Percentiles rank a stretch among this genome's conserved stretches.
Conservation (phyloP, 108 stramenopile genomes). For the Fragilaria crotonensis region DNA sequence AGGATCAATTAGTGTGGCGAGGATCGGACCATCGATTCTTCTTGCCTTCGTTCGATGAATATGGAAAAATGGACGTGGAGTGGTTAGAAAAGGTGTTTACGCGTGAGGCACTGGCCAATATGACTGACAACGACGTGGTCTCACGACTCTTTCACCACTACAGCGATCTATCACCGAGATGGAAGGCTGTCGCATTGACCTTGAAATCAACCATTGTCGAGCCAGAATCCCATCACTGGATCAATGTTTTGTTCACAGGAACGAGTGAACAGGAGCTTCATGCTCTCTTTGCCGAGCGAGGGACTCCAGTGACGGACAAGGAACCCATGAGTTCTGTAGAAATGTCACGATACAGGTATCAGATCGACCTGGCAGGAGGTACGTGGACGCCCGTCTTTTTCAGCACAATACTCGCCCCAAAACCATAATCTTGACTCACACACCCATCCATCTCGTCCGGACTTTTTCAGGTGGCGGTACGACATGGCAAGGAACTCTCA, state of each 20-base stretch:
- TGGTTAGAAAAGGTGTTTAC: neutral
- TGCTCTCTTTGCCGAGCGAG: neutral
- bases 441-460: neutral
- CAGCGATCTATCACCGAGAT: neutral
- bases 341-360: conserved; percentile 29
- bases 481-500: conserved; percentile 39
- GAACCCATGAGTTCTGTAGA: neutral
- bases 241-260: neutral
- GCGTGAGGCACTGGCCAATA: neutral
- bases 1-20: neutral
- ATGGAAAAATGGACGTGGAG: neutral
- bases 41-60: neutral
- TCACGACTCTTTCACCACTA: neutral
- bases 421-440: neutral
- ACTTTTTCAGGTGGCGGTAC: conserved; percentile 29
- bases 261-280: neutral
- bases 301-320: neutral
- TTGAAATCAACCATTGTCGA: neutral
- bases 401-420: conserved; percentile 12
- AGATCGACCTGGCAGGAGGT: conserved; percentile 44
- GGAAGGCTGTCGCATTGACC: neutral
- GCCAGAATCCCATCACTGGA: neutral
- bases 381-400: conserved; percentile 35
- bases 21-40: conserved; percentile 1
- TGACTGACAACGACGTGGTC: neutral